phyloP scores from a whole-genome alignment of 495 filamentous ascomycete species.

The Hypoxylon subgilvum region DNA sequence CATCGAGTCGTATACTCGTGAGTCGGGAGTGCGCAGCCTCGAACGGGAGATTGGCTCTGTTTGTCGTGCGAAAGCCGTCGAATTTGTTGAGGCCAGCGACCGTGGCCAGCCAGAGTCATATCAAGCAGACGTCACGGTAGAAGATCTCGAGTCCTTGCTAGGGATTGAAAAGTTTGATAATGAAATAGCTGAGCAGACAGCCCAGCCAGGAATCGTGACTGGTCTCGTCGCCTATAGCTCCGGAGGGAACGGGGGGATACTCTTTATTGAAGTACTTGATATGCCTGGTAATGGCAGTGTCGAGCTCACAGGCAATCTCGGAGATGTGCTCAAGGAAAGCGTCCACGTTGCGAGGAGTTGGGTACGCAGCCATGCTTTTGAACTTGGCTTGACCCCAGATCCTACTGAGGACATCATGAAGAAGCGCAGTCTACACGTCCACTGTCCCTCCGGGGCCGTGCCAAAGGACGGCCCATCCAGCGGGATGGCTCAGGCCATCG shows the following conservation, averaged over 20 bases:
- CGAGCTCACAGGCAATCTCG: conserved; percentile 98
- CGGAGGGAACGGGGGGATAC: conserved; percentile 91
- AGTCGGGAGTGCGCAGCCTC: conserved; percentile 95
- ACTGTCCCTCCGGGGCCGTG: conserved; percentile 93
- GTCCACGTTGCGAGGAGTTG: conserved; percentile 94
- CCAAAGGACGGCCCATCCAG: conserved; percentile 93
- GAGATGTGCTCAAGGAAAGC: conserved; percentile 94
- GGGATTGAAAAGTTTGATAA: conserved; percentile 95
- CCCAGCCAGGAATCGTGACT: conserved; percentile 92
- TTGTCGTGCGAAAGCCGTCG: conserved; percentile 92
- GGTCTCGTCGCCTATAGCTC: conserved; percentile 95
- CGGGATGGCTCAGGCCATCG: conserved; percentile 91
- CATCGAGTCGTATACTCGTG: conserved; percentile 93
- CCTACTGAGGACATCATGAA: conserved; percentile 95
- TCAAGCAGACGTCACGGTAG: conserved; percentile 71
- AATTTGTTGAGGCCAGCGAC: conserved; percentile 90
- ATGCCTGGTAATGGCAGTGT: conserved; percentile 94
- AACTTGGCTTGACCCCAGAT: conserved; percentile 80
- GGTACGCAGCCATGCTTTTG: conserved; percentile 96
- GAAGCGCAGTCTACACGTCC: conserved; percentile 90
- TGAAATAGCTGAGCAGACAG: conserved; percentile 88
- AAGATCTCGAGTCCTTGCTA: conserved; percentile 87
- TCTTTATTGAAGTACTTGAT: conserved; percentile 97
- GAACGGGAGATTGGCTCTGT: conserved; percentile 95
- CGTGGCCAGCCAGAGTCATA: conserved; percentile 71